Conservation (phyloP, 768 basidiomycete genomes). For the Podaxis mareebaensis region DNA sequence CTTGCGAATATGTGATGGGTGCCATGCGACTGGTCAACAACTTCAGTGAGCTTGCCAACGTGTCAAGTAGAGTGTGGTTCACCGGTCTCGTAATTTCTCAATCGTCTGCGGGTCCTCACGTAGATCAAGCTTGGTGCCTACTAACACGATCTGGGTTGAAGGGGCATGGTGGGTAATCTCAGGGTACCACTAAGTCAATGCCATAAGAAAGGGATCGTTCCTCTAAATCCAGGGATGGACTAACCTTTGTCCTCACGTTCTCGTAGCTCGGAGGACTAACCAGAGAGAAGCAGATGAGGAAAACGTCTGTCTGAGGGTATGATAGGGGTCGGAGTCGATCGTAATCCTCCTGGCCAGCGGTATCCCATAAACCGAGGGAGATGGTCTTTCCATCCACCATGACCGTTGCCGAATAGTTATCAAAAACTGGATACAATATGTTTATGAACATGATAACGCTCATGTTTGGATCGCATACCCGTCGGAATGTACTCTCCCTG, state of each 20-base stretch:
- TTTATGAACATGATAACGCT: constrained; percentile 12
- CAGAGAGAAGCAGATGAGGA: constrained; percentile 98
- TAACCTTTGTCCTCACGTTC: constrained; percentile 96
- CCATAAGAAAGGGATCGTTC: constrained; percentile 15
- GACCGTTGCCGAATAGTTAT: constrained; percentile 98
- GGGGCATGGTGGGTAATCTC: constrained; percentile 98
- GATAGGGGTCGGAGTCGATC: constrained; percentile 96
- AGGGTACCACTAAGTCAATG: constrained; percentile 76
- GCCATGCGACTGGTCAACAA: constrained; percentile 73
- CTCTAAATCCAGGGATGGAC: constrained; percentile 24
- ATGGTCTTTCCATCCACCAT: constrained; percentile 99
- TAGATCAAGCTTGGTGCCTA: constrained; percentile 96
- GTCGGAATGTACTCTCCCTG: constrained; percentile 98
- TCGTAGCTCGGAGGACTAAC: constrained; percentile 98
- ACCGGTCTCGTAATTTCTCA: constrained; percentile 92
- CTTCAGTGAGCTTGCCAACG: constrained; percentile 12
- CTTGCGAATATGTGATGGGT: constrained; percentile 91
- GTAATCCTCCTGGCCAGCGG: constrained; percentile 99
- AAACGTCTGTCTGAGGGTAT: constrained; percentile 99
- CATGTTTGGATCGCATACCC: constrained; percentile 45
- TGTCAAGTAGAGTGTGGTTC: constrained; percentile 19
- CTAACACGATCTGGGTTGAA: constrained; percentile 87
- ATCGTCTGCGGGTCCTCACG: constrained; percentile 94
- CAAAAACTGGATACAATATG: constrained; percentile 68
- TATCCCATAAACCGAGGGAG: constrained; percentile 98